Evolutionary conservation across 352 stramenopile genomes (phyloP), one percentile per base, ranked within the genome.

Genomic region (Phytophthora quininea): DNA sequence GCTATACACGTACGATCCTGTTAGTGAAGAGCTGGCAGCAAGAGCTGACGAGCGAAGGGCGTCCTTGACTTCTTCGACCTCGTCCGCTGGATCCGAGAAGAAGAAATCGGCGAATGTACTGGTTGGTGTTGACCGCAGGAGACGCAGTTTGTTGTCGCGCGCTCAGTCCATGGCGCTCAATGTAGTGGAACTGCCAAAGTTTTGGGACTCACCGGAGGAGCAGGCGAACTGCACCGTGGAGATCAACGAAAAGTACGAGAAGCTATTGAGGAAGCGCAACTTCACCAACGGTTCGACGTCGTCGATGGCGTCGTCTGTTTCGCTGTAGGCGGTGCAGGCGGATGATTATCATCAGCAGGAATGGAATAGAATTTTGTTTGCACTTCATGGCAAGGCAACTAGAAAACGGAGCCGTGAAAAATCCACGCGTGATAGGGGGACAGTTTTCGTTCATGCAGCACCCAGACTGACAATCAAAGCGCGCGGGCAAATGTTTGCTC

Each of bases 231-330:
- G 67, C 49, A 70, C 65, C 0, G 9, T 60, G n/a, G 68, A 83
- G 42, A 84, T 88, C 54, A 84, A 80, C 49, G 60, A 30, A 19
- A 73, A 76, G 37, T 88, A 88, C 37, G 74, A 85, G 54, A 76
- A 78, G 48, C 37, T 84, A 31, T 53, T 87, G 1, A 62, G 53
- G 49, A 37, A 63, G 33, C 72, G 72, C 10, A 72, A 67, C 11
- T 68, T 71, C n/a, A 42, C 48, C 8, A 72, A 63, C 27, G 48
- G 54, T 31, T 66, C 47, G 27, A 71, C 59, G n/a, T 76, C 58
- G 27, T 71, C 67, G 15, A 66, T 59, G 30, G 64, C 59, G 43
- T 71, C 54, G 15, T 79, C 70, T 45, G 62, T 67, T 15, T 51
- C 60, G 37, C 54, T 69, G 11, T 74, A 76, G 19, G 19, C 19